Conservation (phyloP, 176 grass and related monocot species). For the Alloteropsis semialata region DNA sequence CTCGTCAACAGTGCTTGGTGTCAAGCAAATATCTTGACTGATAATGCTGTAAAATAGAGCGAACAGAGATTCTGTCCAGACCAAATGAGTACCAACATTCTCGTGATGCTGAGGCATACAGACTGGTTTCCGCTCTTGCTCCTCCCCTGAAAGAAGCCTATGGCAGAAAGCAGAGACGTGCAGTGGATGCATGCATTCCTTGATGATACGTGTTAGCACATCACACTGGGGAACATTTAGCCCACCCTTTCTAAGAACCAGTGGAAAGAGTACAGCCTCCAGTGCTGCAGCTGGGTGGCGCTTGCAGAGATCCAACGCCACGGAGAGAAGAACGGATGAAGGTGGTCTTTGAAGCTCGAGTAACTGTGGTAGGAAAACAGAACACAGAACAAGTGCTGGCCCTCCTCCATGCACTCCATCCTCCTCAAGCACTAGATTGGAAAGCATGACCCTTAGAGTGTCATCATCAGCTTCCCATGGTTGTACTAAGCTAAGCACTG, state of each 20-base stretch:
- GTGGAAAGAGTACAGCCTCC: slow-evolving; percentile 65
- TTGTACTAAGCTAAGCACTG: slow-evolving; percentile 52
- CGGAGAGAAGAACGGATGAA: slow-evolving; percentile 60
- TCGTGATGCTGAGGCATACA: slow-evolving; percentile 63
- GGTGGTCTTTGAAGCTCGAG: slow-evolving; percentile 52
- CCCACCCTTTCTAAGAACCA: slow-evolving; percentile 58
- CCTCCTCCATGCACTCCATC: slow-evolving; percentile 20
- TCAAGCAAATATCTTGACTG: slow-evolving; percentile 64
- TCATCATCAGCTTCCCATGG: slow-evolving; percentile 81
- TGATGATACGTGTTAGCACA: slow-evolving; percentile 53
- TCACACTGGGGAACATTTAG: slow-evolving; percentile 62
- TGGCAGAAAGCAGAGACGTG: slow-evolving; percentile 79
- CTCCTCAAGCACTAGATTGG: slow-evolving; percentile 39
- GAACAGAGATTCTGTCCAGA: slow-evolving; percentile 80
- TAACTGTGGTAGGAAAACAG: slow-evolving; percentile 65
- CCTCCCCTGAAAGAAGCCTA: slow-evolving; percentile 53
- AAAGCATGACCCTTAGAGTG: slow-evolving; percentile 44
- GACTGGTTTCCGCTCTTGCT: slow-evolving; percentile 27
- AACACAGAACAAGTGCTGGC: slow-evolving; percentile 58
- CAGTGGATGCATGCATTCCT: slow-evolving; percentile 75
- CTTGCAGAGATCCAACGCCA: slow-evolving; percentile 60
- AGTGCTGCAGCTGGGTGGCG: slow-evolving; percentile 57
- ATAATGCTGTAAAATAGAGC: slow-evolving; percentile 68
- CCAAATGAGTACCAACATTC: slow-evolving; percentile 31
- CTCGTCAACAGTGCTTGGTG: slow-evolving; percentile 40